Conservation (phyloP, 2,329 filamentous ascomycete genomes). For the Fusarium bactridioides region DNA sequence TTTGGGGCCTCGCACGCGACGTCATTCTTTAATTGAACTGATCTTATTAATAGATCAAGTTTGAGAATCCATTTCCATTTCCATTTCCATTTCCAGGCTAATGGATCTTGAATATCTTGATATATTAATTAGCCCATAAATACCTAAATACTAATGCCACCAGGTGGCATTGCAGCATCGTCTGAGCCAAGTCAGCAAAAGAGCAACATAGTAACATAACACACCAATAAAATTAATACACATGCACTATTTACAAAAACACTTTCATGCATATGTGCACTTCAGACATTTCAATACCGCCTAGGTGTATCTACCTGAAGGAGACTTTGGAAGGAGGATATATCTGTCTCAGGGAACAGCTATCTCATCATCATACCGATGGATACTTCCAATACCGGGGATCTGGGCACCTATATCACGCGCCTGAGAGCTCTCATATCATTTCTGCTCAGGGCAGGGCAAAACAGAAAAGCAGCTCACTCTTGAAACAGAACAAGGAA, state of each 20-base stretch:
- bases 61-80: neutral
- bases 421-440: neutral
- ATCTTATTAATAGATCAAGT: neutral
- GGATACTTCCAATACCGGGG: neutral
- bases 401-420: neutral
- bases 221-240: neutral
- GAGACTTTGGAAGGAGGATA: neutral
- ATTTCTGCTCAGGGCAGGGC: neutral
- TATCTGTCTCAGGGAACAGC: neutral
- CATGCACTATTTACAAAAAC: neutral
- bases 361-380: neutral
- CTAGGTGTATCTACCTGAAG: neutral
- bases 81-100: neutral
- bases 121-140: neutral
- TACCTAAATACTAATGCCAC: neutral
- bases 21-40: slow-evolving; percentile 18
- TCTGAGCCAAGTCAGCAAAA: neutral
- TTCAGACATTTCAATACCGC: neutral
- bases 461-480: neutral
- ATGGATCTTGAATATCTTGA: neutral
- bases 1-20: slow-evolving; percentile 3
- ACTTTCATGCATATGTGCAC: neutral
- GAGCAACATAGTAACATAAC: neutral
- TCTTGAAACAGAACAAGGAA: neutral
- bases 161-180: neutral